Base-by-base conservation (phyloP, 192 early-diverging fungal genomes). In the Podila clonocystis region DNA sequence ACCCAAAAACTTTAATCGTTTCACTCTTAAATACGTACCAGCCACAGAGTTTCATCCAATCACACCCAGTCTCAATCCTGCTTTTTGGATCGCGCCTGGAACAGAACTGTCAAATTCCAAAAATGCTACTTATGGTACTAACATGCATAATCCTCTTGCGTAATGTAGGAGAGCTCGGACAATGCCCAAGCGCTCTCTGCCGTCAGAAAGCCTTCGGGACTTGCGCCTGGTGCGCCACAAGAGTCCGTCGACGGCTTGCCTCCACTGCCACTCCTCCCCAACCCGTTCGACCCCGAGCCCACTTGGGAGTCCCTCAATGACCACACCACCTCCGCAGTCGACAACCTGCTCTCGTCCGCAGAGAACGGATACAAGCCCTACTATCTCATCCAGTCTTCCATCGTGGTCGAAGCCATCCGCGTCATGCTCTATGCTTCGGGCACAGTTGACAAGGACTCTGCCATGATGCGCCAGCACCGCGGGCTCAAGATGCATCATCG, bases 341-440 rank as follows among this genome's bases (percentile, higher is more conserved):
- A 68, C 19, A 79, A 79, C 58, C 62, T 79, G 48, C 36, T 72
- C 17, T 59, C 67, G 1, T 79, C 75, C 4, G 65, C 65, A 5
- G 70, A 71, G 3, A 59, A 72, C 49, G 70, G 65, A 8, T 72
- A 79, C 65, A 72, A 79, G 31, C 26, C 65, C 9, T 72, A 79
- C 41, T 79, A 72, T 49, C 75, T 72, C 59, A 59, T 71, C 28
- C 75, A 79, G 34, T 69, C 75, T 0, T 63, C 75, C 11, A 69
- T 72, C 9, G 75, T 97, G 9, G 91, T 98, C 5, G 85, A 91
- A 29, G 90, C 93, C 38, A 92, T 98, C 68, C 91, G 96, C 50
- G 90, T 91, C 36, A 93, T 98, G 88, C 85, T 98, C 38, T 91
- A 92, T 49, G 87, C 93, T 17, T 96, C 94, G 5, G 93, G 91